Evolutionary conservation across 2,329 filamentous ascomycete genomes (phyloP), one percentile per base, ranked within the genome.

Genomic region (Cytospora schulzeri): DNA sequence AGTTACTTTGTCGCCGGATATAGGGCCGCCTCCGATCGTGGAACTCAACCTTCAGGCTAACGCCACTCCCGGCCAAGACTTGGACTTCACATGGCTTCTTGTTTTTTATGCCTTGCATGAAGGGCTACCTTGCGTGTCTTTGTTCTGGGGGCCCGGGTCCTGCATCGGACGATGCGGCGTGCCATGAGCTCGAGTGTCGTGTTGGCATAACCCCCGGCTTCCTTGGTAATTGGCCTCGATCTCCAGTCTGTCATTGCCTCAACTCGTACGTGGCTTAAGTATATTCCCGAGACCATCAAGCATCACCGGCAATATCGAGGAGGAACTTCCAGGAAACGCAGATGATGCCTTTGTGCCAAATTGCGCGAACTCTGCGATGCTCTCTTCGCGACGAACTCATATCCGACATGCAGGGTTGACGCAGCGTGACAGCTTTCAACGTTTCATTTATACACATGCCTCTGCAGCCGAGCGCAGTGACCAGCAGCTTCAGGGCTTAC

Each of bases 381-480:
- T 35, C 19, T 19, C 4, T 41, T n/a, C 38, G 19, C 17, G 38
- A 41, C 38, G 12, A 19, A 7, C 24, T 58, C 50, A 31, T 52
- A 22, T 57, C 51, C 52, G 45, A 11, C 11, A 33, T 35, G 22
- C 22, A 51, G 53, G n/a, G 19, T 24, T 48, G 45, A 48, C 15
- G 26, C 22, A 26, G 17, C 28, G 38, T 57, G 41, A 45, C 54
- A 51, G 51, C 54, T 41, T 57, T 57, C 45, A 45, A 41, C 45
- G 60, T 63, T 63, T 62, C 60, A 62, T 22, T 19, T n/a, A 41
- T 56, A 57, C 26, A 54, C 53, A 57, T 33, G 45, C 38, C 29
- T 62, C n/a, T 22, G 28, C 52, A 24, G 28, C 4, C 35, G 41
- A 24, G 14, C 24, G 41, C 51, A 41, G 19, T 50, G 22, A 54